Evolutionary conservation across 2,329 filamentous ascomycete genomes (phyloP), one percentile per base, ranked within the genome.

Genomic region (Aspergillus sp.): DNA sequence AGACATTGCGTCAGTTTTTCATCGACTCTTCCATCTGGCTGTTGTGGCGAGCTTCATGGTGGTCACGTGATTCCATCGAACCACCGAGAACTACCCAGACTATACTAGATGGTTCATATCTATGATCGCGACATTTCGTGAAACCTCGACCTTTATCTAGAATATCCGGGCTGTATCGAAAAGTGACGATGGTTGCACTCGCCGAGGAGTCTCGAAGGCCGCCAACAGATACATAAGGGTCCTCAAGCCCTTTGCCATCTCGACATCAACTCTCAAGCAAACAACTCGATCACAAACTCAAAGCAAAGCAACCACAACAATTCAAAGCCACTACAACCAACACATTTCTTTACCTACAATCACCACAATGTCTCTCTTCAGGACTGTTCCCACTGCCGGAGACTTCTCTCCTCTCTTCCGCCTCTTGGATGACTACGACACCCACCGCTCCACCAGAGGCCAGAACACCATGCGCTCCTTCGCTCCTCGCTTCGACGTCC

Each of bases 401-500:
- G 78, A 79, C 61, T 74, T 79, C 63, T 63, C 69, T 22, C 72
- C 78, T 55, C 73, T 80, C 54, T 78, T 80, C 69, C 75, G 74
- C 44, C 74, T 80, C n/a, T 67, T 80, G 51, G 76, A 79, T 61
- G 76, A 78, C 68, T 75, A 74, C 58, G 69, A 75, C 60, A 55
- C 62, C 65, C 72, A 76, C 68, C 69, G 73, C 58, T 59, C 68
- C 45, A 56, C 45, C 59, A 55, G 61, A 48, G 60, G 62, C 45
- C 61, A 50, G 36, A 47, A 56, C 42, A 45, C 53, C 30, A 61
- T 61, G 52, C 73, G 59, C 54, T 60, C 69, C 18, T 79, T 80
- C 65, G 69, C 71, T 12, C 79, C 79, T 26, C 71, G 71, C 49
- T 81, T 81, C 59, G 79, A 82, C 61, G 71, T 81, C 45, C 74